A percentile compares a stretch with the other conserved stretches of the same genome.
Evolutionary conservation across 768 basidiomycete genomes (phyloP).

Genomic region (Exidia glandulosa): DNA sequence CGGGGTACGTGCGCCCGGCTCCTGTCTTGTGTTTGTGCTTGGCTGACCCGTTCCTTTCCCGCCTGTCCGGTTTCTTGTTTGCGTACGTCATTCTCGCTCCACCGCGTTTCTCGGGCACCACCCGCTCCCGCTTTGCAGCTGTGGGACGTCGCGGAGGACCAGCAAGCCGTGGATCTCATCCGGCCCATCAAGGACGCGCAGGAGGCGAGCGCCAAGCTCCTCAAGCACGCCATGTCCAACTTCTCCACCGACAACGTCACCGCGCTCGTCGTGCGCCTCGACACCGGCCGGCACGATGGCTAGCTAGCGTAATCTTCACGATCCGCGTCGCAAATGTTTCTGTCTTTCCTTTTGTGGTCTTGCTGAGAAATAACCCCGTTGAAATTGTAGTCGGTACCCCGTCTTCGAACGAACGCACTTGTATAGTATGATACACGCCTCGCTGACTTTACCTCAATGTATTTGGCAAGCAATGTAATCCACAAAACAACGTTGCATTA

Average conservation of each 20-base stretch:
- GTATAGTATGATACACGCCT: too few relatives aligned
- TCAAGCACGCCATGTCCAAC: slow-evolving; percentile 76
- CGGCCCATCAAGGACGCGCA: slow-evolving; percentile 66
- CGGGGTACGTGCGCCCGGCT: slow-evolving; percentile 52
- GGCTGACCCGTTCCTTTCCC: background rate
- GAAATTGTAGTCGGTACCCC: too few relatives aligned
- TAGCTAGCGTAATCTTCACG: too few relatives aligned
- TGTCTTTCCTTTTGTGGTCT: too few relatives aligned
- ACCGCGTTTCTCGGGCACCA: background rate
- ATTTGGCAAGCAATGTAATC: too few relatives aligned
- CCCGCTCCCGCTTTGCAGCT: slow-evolving; percentile 37
- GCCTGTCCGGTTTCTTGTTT: background rate
- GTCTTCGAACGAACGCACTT: too few relatives aligned
- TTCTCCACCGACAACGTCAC: slow-evolving; percentile 96
- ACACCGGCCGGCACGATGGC: background rate
- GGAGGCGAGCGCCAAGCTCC: slow-evolving; percentile 58
- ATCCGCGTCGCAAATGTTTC: too few relatives aligned
- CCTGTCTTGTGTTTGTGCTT: background rate
- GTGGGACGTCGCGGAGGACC: slow-evolving; percentile 93
- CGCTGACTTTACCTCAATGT: too few relatives aligned
- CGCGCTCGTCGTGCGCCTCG: slow-evolving; percentile 76
- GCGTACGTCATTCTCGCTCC: background rate
- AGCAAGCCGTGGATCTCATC: slow-evolving; percentile 80
- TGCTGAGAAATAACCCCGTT: too few relatives aligned
- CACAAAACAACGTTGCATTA: too few relatives aligned